phyloP scores from a whole-genome alignment of 768 basidiomycete species.

The Mycena sanguinolenta region DNA sequence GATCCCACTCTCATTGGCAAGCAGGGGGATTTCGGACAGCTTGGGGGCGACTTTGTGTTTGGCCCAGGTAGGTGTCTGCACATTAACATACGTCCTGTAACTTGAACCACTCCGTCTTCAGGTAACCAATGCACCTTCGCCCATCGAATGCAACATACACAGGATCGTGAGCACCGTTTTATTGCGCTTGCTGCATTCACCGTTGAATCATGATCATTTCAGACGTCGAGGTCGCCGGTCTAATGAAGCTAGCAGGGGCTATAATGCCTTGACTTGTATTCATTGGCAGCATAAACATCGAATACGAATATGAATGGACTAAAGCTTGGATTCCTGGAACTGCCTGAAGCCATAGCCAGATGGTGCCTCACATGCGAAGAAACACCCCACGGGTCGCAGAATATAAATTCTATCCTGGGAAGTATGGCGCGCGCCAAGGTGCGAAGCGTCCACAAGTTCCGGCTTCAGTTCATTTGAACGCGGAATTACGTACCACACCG shows the following conservation, averaged over 20 bases:
- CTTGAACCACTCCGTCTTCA: constrained; percentile 38
- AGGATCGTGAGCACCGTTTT: constrained; percentile 65
- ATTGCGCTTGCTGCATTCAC: constrained; percentile 27
- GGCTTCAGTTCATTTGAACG: constrained; percentile 89
- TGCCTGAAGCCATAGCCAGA: constrained; percentile 37
- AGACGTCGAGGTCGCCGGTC: constrained; percentile 65
- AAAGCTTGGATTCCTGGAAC: constrained; percentile 36
- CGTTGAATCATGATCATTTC: neutral
- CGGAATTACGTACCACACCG: no score
- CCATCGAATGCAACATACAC: constrained; percentile 71
- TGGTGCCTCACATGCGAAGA: neutral
- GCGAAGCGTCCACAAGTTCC: constrained; percentile 89
- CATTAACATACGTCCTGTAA: no score
- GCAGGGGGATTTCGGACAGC: constrained; percentile 71
- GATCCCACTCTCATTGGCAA: constrained; percentile 66
- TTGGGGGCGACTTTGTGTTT: constrained; percentile 75
- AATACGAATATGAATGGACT: neutral
- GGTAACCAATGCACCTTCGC: constrained; percentile 64
- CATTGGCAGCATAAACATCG: neutral
- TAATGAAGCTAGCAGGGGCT: constrained; percentile 61
- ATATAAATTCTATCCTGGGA: constrained; percentile 47
- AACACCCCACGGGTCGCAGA: constrained; percentile 50
- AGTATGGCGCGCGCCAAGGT: constrained; percentile 47
- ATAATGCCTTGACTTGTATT: constrained; percentile 5
- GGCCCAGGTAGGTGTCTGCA: constrained; percentile 63